Percentiles rank a stretch among this genome's conserved stretches.
These are phyloP conservation scores for Leccinum colubrinum DNA, from an alignment of 1,284 basidiomycete species.

Conservation along the genomic window DNA sequence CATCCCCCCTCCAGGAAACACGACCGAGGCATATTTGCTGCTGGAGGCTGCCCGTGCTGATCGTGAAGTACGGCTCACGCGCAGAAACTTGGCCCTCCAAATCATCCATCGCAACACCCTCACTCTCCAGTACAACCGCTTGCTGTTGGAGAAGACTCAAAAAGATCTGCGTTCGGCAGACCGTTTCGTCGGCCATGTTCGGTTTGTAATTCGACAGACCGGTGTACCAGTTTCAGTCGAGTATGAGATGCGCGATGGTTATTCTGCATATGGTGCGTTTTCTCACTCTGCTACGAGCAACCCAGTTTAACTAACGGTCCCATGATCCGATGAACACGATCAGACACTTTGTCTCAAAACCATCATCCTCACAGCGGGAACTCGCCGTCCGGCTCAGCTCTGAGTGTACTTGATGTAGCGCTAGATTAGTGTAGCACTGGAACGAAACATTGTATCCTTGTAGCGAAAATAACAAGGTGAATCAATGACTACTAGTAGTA, in stretches of 20 bases:
- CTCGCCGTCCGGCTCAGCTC: neutral
- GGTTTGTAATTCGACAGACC: neutral
- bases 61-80: neutral
- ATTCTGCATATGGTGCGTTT: neutral
- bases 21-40: neutral
- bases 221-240: neutral
- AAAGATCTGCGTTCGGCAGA: neutral
- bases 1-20: neutral
- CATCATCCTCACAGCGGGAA: neutral
- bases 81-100: neutral
- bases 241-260: neutral
- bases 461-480: too few relatives aligned
- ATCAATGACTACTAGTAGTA: too few relatives aligned
- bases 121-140: neutral
- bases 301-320: neutral
- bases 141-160: neutral
- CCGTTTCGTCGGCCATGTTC: neutral
- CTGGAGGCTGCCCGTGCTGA: neutral
- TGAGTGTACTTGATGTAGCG: neutral
- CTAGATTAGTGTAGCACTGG: neutral
- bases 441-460: neutral
- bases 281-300: neutral
- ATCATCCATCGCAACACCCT: neutral
- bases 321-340: neutral
- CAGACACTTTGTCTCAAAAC: neutral